Base-by-base conservation (phyloP, 139 green algal genomes). In the Volvox reticuliferus region DNA sequence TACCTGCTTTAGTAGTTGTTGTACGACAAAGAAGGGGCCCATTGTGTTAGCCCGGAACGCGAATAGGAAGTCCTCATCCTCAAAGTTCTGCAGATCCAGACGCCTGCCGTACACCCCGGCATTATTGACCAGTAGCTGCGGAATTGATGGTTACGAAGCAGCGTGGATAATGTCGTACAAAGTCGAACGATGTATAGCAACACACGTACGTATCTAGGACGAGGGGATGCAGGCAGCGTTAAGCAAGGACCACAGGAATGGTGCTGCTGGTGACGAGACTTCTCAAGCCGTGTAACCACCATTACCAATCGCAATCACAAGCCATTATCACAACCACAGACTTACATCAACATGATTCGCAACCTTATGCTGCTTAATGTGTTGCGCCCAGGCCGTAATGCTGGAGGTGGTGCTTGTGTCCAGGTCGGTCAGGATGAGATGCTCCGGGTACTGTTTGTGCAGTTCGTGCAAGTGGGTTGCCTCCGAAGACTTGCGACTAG, bases 1-100 rank as follows among this genome's bases (percentile, higher is more conserved):
- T 76, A 83, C 92, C 73, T 87, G 88, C 35, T 83, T 81, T 18
- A 93, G 67, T 22, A 96, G 88, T 79, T 94, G 82, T 91, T 96
- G 95, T 28, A 90, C 61, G 28, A 96, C 93, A 36, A 96, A 81
- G 71, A 96, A 95, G 0, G 95, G 95, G 1, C 95, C 95, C 79
- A 94, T 24, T 0, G 92, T 26, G 77, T 96, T 96, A 32, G 90
- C 90, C 2, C 55, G 82, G 82, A 96, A 95, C 19, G 77, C 69
- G 19, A 65, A n/a, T 75, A 93, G 50, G 68, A 96, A 95, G 89
- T 96, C 94, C 26, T 91, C 85, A 62, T 78, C 68, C 62, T 84
- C 82, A 36, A 93, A 91, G 20, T 93, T 79, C 55, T 33, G 35
- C 28, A 94, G 85, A 0, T 36, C 5, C 0, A 88, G 44, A 12